phyloP scores from a whole-genome alignment of 805 yeast species.

The Jamesozyma gamospora region DNA sequence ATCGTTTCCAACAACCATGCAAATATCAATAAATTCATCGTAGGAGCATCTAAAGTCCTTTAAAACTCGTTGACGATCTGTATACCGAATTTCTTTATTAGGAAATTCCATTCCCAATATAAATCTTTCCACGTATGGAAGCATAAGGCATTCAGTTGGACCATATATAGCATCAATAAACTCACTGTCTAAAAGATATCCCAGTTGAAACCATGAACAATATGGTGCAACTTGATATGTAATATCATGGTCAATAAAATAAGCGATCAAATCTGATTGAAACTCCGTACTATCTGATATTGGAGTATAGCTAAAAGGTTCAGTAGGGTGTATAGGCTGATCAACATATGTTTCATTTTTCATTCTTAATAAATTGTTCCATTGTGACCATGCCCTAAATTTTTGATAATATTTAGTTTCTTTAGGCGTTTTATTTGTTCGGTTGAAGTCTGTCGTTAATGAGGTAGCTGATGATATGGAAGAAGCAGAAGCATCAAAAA shows the following conservation, averaged over 20 bases:
- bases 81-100: conserved; percentile 52
- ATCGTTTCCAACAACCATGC: conserved; percentile 69
- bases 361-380: conserved; percentile 28
- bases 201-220: conserved; percentile 68
- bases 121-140: conserved; percentile 54
- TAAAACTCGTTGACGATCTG: conserved; percentile 51
- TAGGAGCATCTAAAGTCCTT: conserved; percentile 49
- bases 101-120: conserved; percentile 63
- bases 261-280: conserved; percentile 44
- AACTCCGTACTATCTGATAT: conserved; percentile 43
- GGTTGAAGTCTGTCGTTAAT: background rate
- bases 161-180: conserved; percentile 72
- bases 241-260: conserved; percentile 44
- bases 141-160: conserved; percentile 66
- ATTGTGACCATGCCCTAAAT: conserved; percentile 37
- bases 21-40: conserved; percentile 63
- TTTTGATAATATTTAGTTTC: conserved; percentile 35
- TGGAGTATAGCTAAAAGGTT: conserved; percentile 45
- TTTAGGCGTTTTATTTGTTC: conserved; percentile 11
- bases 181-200: conserved; percentile 49
- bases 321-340: conserved; percentile 29
- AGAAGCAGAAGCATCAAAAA: conserved; percentile 17
- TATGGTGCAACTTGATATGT: conserved; percentile 76
- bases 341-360: conserved; percentile 24
- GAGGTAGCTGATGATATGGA: conserved; percentile 14